Evolutionary conservation across 495 filamentous ascomycete species (phyloP), one percentile per base, ranked within the genome.

Genomic region (Haplographium delicatum): DNA sequence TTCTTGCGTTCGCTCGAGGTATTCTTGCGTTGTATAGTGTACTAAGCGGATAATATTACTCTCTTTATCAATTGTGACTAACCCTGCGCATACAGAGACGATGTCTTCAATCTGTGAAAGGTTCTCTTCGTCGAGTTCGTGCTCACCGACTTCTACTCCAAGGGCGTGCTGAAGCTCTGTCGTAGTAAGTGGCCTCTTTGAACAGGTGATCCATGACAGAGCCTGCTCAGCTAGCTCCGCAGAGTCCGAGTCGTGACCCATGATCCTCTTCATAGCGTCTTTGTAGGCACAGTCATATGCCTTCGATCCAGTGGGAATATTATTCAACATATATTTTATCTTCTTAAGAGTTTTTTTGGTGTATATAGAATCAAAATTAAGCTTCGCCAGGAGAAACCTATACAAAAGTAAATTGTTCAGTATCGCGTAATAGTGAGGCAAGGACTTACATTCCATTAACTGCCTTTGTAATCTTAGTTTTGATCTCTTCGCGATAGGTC

Each of bases 11-110:
- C 59, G 53, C 19, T 72, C 60, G 31, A 81, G 71, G 57, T 76
- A 83, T 35, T 73, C 67, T 50, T 79, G 70, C 0, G 75, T 65
- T 3, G 78, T 80, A 47, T 75, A 78, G 57, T 81, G 80, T 4
- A 79, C 71, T 15, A 83, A 62, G 11, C 74, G 71, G 31, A 80
- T 62, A 35, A 73, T 65, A 11, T 53, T 30, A 41, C 68, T 79
- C 15, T 69, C 65, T 19, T 68, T 27, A 40, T 82, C 73, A 4
- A 78, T 43, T 2, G 64, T 74, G 5, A 81, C 71, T 15, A 85
- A 62, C 3, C 80, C 78, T 35, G 71, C 72, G 52, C 79, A 83
- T 13, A 73, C 65, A 30, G 48, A 51, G 25, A 47, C 45, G 3
- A 70, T 62, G 10, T 67, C 53, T 48, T 55, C 62, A 3, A 62